Evolutionary conservation across 306 rosid species (phyloP).

Genomic region (Notholithocarpus densiflorus): DNA sequence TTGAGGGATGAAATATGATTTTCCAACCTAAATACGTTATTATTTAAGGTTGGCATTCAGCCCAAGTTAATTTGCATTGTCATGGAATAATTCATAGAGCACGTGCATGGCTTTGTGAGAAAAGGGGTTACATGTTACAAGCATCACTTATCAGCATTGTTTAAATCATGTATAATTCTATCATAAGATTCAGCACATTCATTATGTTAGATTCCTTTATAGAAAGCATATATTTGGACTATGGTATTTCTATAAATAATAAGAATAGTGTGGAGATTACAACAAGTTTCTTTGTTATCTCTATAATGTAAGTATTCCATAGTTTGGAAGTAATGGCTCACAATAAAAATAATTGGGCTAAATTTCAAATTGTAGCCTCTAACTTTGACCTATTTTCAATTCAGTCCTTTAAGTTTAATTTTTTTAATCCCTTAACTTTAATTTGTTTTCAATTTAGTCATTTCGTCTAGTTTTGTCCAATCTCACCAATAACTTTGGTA

Average conservation of each 20-base stretch:
- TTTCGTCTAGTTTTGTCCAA: too few relatives aligned
- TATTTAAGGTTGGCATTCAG: background rate
- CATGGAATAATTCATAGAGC: background rate
- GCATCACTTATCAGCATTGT: background rate
- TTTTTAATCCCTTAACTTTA: too few relatives aligned
- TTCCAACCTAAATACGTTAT: background rate
- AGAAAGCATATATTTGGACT: background rate
- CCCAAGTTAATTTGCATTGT: background rate
- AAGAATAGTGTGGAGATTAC: background rate
- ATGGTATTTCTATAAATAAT: background rate
- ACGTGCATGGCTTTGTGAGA: background rate
- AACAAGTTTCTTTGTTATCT: background rate
- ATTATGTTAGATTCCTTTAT: background rate
- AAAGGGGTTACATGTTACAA: background rate
- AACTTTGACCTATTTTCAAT: too few relatives aligned
- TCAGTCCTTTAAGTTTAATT: too few relatives aligned
- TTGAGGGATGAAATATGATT: too few relatives aligned
- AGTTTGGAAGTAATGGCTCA: background rate
- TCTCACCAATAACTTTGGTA: too few relatives aligned
- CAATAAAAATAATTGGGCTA: background rate
- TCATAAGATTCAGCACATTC: background rate
- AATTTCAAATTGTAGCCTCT: too few relatives aligned
- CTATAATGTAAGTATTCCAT: background rate
- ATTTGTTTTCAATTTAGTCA: too few relatives aligned
- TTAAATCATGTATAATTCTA: background rate